These are phyloP conservation scores for Pleurostoma richardsiae DNA, from an alignment of 2,329 filamentous ascomycete species.

Conservation along the genomic window DNA sequence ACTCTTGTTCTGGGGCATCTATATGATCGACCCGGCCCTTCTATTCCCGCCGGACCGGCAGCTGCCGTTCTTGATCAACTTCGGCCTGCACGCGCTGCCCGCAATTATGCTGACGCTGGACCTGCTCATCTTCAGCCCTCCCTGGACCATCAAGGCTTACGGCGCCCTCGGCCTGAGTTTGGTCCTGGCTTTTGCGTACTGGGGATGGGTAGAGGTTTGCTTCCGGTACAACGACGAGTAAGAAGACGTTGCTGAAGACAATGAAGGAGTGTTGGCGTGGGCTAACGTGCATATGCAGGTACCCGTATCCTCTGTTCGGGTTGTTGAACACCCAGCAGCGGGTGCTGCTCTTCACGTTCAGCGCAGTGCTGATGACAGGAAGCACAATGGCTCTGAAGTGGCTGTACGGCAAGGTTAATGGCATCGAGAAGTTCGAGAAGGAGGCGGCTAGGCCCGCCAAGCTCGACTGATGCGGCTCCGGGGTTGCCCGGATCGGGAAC, in stretches of 20 bases:
- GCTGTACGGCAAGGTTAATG: conserved; percentile 64
- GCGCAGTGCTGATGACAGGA: conserved; percentile 65
- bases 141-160: conserved; percentile 62
- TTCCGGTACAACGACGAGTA: conserved; percentile 62
- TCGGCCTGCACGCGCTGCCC: conserved; percentile 60
- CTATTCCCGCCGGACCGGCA: conserved; percentile 50
- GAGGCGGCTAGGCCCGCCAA: conserved; percentile 27
- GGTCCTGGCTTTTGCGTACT: conserved; percentile 61
- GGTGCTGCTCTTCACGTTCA: conserved; percentile 61
- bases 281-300: conserved; percentile 39
- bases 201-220: conserved; percentile 73
- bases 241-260: conserved; percentile 15
- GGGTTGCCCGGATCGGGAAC: no score
- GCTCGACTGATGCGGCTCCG: conserved; percentile 8
- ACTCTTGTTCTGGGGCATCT: conserved; percentile 68
- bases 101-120: conserved; percentile 61
- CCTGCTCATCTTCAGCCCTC: conserved; percentile 64
- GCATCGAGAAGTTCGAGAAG: conserved; percentile 35
- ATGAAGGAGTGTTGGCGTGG: not conserved
- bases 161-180: conserved; percentile 54
- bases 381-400: conserved; percentile 66
- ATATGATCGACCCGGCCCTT: conserved; percentile 47
- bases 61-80: conserved; percentile 51
- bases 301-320: conserved; percentile 82
- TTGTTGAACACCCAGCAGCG: conserved; percentile 62